Base-by-base conservation (phyloP, 2,329 filamentous ascomycete genomes). In the Pyrenophora graminea region DNA sequence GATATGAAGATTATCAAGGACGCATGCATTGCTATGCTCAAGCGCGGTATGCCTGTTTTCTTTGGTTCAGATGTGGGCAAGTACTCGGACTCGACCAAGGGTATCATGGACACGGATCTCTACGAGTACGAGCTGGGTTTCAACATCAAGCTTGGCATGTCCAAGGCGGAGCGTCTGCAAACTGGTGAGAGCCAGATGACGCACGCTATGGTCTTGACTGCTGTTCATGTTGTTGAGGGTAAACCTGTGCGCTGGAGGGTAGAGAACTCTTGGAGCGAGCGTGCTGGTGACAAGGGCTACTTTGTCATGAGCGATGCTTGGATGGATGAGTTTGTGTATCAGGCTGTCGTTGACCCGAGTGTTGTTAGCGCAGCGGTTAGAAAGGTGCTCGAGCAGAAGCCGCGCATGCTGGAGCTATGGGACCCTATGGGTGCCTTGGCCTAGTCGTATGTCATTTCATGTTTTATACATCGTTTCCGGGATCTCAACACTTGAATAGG, bases 191-290 rank as follows among this genome's bases (percentile, higher is more conserved):
- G 83, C 46, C 81, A 84, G 43, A 95, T 96, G 91, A 96, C 91
- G 1, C 91, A 96, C 66, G 91, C 91, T 4, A 96, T 96, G 91
- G 90, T 95, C 0, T 74, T 96, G 55, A 96, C 90, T 2, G 91
- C 85, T 1, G 91, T 96, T 39, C 91, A 96, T 67, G 71, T 95
- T 2, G 86, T 81, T 23, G 75, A 83, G 52, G 85, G 84, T 1
- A 82, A 84, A 72, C 80, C 85, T 2, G 82, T 91, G 1, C 78
- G 91, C 38, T 96, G 91, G 91, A 79, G 90, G 46, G 90, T 96
- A 6, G 88, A 96, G 80, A 96, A 96, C 70, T 88, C 84, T 48
- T 96, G 91, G 91, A 89, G 88, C 10, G 80, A 84, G 34, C 76
- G 67, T 0, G 82, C 81, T 0, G 91, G 91, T 0, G 83, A 86